Base-by-base conservation (phyloP, 2,329 filamentous ascomycete species). In the Emydomyces testavorans region DNA sequence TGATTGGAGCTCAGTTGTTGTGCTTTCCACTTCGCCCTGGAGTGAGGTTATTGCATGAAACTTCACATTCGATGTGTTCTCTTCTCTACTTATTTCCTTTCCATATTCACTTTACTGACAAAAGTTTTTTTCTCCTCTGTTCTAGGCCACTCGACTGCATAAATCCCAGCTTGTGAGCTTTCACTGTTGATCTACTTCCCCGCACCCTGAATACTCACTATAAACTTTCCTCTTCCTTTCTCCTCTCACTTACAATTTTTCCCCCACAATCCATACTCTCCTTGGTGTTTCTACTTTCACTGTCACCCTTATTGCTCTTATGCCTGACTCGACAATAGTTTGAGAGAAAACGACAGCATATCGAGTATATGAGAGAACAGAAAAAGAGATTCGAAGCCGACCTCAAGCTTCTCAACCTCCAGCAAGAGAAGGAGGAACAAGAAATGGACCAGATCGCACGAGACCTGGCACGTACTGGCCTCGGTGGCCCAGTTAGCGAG, bases 271-370 rank as follows among this genome's bases (percentile, higher is more conserved):
- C 42, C 40, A 26, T 43, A 34, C 26, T 35, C 46, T 26, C 18
- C 13, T n/a, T 15, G 41, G 31, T 34, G 34, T 35, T 38, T 24
- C 24, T 5, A 16, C 38, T 42, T 21, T 16, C 21, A 31, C 26
- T 44, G 28, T 46, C 31, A 34, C 3, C 36, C 39, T 45, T 29
- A 35, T 26, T 24, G 7, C 28, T 43, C 32, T 37, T 44, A 52
- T 57, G 66, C 72, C 59, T 78, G 64, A 55, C 50, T 37, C 39
- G 50, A 43, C 49, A 29, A 50, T 66, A 95, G 89, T 79, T 94
- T 62, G 89, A 94, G 65, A 92, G 92, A 69, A 94, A 94, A 69
- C 87, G 88, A 61, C 73, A 85, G 61, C 88, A 94, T 65, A 93
- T 93, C 70, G 90, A 96, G 66, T 81, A 82, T 60, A 81, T 96